These are phyloP conservation scores for Blastocystis sp. DNA, from an alignment of 352 stramenopile species.

Conservation along the genomic window DNA sequence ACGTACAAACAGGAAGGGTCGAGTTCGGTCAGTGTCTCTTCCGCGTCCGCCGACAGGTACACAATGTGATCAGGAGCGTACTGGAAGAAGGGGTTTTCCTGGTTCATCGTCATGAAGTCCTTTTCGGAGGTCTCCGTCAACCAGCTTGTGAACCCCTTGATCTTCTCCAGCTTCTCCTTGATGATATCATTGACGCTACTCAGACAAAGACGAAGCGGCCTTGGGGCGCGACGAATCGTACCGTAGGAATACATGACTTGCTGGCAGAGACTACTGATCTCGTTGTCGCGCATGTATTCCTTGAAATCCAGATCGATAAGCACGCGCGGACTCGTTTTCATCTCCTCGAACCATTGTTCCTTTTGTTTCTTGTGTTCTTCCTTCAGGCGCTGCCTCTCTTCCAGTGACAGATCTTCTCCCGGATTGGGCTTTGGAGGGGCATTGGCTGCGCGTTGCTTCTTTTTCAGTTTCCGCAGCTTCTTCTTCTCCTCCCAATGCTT, in stretches of 20 bases:
- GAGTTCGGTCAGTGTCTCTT: constrained; percentile 75
- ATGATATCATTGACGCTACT: constrained; percentile 66
- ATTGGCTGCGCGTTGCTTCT: constrained; percentile 65
- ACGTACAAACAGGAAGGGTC: constrained; percentile 81
- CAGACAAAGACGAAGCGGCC: constrained; percentile 60
- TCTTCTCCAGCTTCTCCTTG: constrained; percentile 72
- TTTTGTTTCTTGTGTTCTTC: constrained; percentile 57
- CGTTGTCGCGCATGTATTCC: constrained; percentile 77
- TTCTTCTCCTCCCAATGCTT: constrained; percentile 70
- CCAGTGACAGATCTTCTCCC: constrained; percentile 61
- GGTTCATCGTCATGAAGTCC: constrained; percentile 65
- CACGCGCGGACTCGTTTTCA: constrained; percentile 70
- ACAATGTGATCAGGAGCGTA: constrained; percentile 67
- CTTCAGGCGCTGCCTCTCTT: not conserved
- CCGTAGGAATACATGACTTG: constrained; percentile 80
- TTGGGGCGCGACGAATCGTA: constrained; percentile 60
- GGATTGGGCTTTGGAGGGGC: constrained; percentile 59
- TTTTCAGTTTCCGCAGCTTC: constrained; percentile 73
- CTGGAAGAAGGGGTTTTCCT: not conserved
- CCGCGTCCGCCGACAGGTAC: constrained; percentile 84
- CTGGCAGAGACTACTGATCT: constrained; percentile 80
- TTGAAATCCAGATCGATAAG: constrained; percentile 87
- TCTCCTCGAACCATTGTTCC: constrained; percentile 64
- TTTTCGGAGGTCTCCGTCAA: constrained; percentile 64
- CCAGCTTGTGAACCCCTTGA: constrained; percentile 71